These are phyloP conservation scores for Heliamphora exappendiculata DNA, from an alignment of 148 eudicot genomes.

Conservation along the genomic window DNA sequence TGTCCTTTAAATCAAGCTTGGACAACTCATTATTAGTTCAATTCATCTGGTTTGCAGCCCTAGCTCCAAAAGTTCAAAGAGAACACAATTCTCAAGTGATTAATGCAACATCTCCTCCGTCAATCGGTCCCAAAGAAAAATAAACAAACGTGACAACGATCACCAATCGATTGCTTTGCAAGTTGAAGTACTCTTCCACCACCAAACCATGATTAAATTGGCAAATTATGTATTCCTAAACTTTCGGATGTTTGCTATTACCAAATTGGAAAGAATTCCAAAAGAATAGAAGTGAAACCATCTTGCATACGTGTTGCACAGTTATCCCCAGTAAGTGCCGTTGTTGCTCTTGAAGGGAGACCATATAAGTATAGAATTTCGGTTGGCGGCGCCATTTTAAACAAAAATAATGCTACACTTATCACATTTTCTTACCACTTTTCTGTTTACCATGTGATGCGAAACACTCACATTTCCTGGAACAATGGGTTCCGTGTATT, in stretches of 20 bases:
- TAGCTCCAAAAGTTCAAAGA: no score
- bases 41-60: no score
- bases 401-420: no score
- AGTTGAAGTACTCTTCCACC: no score
- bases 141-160: neutral
- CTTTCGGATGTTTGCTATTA: neutral
- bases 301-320: neutral
- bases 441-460: no score
- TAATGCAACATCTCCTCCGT: neutral
- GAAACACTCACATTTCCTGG: no score
- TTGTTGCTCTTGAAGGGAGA: neutral
- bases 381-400: neutral
- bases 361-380: neutral
- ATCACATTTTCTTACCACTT: no score
- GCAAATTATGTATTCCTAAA: neutral
- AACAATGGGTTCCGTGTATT: no score
- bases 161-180: neutral
- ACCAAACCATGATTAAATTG: no score
- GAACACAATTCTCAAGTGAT: no score
- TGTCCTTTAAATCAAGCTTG: no score
- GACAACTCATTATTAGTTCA: no score
- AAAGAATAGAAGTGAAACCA: neutral
- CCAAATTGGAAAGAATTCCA: neutral
- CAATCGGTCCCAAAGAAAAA: neutral
- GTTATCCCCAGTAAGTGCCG: neutral